Evolutionary conservation across 441 rosid genomes (phyloP), one percentile per base, ranked within the genome.

Genomic region (Caryocar brasiliense): DNA sequence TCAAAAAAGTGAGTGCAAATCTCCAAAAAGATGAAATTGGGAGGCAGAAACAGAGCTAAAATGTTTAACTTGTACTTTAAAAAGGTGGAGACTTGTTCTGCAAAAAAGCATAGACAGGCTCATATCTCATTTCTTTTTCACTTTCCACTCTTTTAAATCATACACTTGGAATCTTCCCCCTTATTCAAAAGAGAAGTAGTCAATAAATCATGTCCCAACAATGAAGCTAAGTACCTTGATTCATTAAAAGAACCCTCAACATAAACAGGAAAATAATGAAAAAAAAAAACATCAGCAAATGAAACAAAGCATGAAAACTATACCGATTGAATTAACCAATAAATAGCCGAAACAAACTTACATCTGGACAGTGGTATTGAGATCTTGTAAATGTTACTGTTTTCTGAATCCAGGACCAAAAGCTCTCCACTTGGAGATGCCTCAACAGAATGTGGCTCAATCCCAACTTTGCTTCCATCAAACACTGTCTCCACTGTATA

Each of bases 381-480:
- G n/a, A 87, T 87, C 77, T 68, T 75, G 83, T 92, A 81, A 34
- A 92, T 56, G 70, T 92, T 92, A 63, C 83, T 85, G 54, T 85
- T 87, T 52, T 82, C 73, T 64, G 95, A 83, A 59, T 92, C 96
- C 54, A 92, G 67, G 61, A 92, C 71, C 33, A 92, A 81, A 39
- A 92, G 81, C 65, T 92, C 96, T 51, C 95, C 96, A 50, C 67
- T 73, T 0, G 96, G 79, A 58, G 83, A 63, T 47, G 83, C 74
- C 73, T 87, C 81, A 21, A 91, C 81, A 2, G 94, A 72, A 63
- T 75, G 66, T 6, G 98, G 96, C 64, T 87, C 96, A 42, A 87
- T 70, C 45, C 95, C 98, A 44, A 85, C 91, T 61, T 87, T 92
- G 67, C 98, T 92, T 62, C 96, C 98, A 60, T 92, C 98, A 60